Percentiles rank a stretch among this genome's conserved stretches.
Evolutionary conservation across 2,329 filamentous ascomycete species (phyloP).

Genomic region (Cladosporium sp.): DNA sequence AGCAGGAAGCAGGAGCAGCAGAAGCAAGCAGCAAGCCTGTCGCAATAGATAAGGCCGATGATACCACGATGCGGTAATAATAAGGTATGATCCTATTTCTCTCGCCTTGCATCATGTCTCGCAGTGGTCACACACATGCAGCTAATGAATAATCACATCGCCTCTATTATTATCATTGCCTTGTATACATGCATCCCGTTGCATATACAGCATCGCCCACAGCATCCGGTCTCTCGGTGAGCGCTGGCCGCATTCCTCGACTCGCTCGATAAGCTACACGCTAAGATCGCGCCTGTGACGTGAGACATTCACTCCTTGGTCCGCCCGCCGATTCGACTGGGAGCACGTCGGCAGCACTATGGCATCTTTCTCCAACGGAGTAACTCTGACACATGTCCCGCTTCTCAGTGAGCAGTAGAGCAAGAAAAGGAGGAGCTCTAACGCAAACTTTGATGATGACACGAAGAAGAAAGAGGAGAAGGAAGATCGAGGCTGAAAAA

Average conservation of each 20-base stretch:
- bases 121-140: neutral
- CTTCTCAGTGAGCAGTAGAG: neutral
- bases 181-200: neutral
- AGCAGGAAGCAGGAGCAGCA: neutral
- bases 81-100: neutral
- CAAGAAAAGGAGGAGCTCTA: neutral
- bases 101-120: neutral
- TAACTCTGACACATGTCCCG: slow-evolving; percentile 13
- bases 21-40: neutral
- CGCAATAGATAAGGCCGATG: slow-evolving; percentile 19
- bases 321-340: slow-evolving; percentile 14
- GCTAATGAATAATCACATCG: neutral
- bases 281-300: slow-evolving; percentile 20
- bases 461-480: neutral
- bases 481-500: neutral
- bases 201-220: neutral
- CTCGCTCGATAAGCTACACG: slow-evolving; percentile 15
- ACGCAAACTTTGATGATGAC: neutral
- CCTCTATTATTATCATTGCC: neutral
- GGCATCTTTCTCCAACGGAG: neutral
- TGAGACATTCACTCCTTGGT: neutral
- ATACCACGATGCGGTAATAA: neutral
- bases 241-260: slow-evolving; percentile 6
- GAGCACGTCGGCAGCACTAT: slow-evolving; percentile 7
- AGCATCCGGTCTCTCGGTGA: slow-evolving; percentile 10